Conservation (phyloP, 2,329 filamentous ascomycete species). For the Hymenoscyphus scutula region DNA sequence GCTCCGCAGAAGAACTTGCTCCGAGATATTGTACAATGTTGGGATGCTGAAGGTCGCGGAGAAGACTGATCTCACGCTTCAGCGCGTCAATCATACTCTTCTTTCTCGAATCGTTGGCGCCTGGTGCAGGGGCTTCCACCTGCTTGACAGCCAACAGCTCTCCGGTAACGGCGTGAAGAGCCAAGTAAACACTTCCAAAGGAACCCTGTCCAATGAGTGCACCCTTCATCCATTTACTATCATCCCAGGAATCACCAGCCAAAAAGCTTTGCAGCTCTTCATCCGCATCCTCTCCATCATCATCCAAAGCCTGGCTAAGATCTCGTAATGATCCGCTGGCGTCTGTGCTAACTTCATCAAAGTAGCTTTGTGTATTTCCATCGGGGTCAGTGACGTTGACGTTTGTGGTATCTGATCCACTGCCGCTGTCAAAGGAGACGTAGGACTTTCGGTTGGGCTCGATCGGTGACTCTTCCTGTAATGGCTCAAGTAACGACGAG, state of each 20-base stretch:
- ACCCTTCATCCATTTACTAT: slow-evolving; percentile 99
- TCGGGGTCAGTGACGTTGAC: slow-evolving; percentile 76
- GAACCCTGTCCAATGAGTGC: slow-evolving; percentile 95
- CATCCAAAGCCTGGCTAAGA: slow-evolving; percentile 77
- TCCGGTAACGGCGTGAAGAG: slow-evolving; percentile 91
- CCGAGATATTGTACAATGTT: slow-evolving; percentile 99
- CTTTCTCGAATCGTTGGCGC: slow-evolving; percentile 84
- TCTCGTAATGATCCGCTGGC: slow-evolving; percentile 76
- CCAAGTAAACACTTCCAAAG: slow-evolving; percentile 93
- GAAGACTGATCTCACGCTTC: slow-evolving; percentile 91
- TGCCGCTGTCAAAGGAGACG: slow-evolving; percentile 78
- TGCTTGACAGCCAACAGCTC: slow-evolving; percentile 98
- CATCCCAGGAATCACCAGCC: slow-evolving; percentile 89
- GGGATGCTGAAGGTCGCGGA: slow-evolving; percentile 89
- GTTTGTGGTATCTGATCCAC: slow-evolving; percentile 66
- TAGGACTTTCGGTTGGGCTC: slow-evolving; percentile 94
- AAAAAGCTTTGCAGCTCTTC: slow-evolving; percentile 88
- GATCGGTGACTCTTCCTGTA: slow-evolving; percentile 82
- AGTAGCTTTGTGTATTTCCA: slow-evolving; percentile 75
- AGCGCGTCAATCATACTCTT: slow-evolving; percentile 97
- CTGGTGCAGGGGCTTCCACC: slow-evolving; percentile 81
- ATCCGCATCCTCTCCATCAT: slow-evolving; percentile 89
- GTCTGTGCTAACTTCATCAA: slow-evolving; percentile 75
- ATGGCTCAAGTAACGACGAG: slow-evolving; percentile 82
- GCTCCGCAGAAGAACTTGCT: slow-evolving; percentile 84